These are phyloP conservation scores for Saksenaea oblongispora DNA, from an alignment of 371 early-diverging fungal genomes.

Conservation along the genomic window DNA sequence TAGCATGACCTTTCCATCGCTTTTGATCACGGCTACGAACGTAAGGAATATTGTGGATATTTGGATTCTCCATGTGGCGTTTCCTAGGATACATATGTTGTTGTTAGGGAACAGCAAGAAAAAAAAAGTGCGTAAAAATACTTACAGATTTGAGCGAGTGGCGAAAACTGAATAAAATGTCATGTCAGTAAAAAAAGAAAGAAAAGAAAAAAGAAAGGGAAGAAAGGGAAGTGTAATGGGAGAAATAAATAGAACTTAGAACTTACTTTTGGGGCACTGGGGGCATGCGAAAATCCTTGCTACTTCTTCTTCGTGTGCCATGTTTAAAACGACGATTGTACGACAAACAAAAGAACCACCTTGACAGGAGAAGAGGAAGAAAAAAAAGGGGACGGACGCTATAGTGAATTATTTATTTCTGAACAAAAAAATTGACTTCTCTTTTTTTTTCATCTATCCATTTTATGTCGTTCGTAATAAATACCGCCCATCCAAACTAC, in stretches of 20 bases:
- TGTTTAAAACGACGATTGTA: constrained; percentile 12
- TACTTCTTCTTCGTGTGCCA: constrained; percentile 28
- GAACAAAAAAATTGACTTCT: constrained; percentile 17
- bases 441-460: constrained; percentile 40
- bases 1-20: constrained; percentile 59
- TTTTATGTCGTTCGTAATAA: constrained; percentile 16
- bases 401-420: constrained; percentile 6
- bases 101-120: neutral
- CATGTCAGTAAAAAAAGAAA: constrained; percentile 5
- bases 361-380: constrained; percentile 11
- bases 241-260: constrained; percentile 1
- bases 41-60: constrained; percentile 48
- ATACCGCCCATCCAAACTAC: constrained; percentile 8
- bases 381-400: constrained; percentile 11
- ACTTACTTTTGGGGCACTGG: constrained; percentile 51
- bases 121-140: constrained; percentile 8
- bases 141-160: constrained; percentile 51
- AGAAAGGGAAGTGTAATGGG: neutral
- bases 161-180: constrained; percentile 38
- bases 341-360: constrained; percentile 12
- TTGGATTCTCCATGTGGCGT: constrained; percentile 20
- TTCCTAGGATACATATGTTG: constrained; percentile 17
- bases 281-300: constrained; percentile 44
- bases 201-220: constrained; percentile 9
- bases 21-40: constrained; percentile 57